Conservation (phyloP, 2,329 filamentous ascomycete species). For the Cladosporium sp. region DNA sequence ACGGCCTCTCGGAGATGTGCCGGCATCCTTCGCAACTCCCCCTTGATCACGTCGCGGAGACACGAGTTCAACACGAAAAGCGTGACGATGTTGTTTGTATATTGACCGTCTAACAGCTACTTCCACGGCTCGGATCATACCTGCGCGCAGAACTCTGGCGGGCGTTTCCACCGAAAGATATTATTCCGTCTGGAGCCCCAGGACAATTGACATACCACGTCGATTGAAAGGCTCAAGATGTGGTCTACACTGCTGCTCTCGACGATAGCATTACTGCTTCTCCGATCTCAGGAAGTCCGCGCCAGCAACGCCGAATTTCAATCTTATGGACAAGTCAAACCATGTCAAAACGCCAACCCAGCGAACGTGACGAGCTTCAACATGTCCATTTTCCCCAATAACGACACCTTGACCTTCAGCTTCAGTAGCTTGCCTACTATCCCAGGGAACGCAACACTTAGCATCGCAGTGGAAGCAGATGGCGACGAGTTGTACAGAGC, state of each 20-base stretch:
- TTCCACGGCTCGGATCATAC: not conserved
- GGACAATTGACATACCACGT: not conserved
- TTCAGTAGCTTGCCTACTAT: not conserved
- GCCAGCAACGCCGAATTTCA: not conserved
- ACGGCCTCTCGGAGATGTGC: not conserved
- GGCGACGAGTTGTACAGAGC: not conserved
- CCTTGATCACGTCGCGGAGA: not conserved
- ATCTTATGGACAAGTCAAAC: not conserved
- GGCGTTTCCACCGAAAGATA: not conserved
- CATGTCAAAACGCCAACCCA: not conserved
- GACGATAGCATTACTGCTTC: not conserved
- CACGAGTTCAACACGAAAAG: not conserved
- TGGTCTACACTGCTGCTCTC: not conserved
- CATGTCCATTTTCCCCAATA: not conserved
- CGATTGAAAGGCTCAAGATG: not conserved
- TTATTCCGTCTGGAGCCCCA: not conserved
- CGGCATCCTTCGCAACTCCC: constrained; percentile 5
- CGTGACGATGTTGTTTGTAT: not conserved
- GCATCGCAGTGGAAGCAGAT: not conserved
- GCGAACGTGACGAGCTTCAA: not conserved
- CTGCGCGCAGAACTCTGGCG: not conserved
- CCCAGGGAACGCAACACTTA: not conserved
- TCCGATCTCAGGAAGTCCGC: not conserved
- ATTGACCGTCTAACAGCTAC: not conserved
- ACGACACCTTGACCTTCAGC: not conserved